Percentiles rank a stretch among this genome's conserved stretches.
Conservation (phyloP, 2,329 filamentous ascomycete genomes). For the Stagonosporopsis vannaccii region DNA sequence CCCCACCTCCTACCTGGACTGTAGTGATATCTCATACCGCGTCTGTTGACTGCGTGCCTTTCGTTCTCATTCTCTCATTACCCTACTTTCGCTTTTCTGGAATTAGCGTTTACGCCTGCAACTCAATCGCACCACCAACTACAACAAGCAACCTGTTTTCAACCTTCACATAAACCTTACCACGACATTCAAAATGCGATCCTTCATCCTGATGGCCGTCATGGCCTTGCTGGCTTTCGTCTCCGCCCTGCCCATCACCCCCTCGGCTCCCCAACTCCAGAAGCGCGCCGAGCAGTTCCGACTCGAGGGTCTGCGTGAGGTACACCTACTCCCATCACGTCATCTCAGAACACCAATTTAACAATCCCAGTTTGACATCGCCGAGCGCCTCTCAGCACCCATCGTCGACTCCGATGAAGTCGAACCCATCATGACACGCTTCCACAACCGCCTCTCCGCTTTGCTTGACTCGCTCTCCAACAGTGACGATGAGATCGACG, state of each 20-base stretch:
- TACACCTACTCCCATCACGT: slow-evolving; percentile 27
- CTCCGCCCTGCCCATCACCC: slow-evolving; percentile 45
- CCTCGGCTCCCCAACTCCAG: slow-evolving; percentile 43
- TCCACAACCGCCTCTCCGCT: slow-evolving; percentile 33
- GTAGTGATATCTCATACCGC: slow-evolving; percentile 18
- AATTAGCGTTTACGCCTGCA: slow-evolving; percentile 14
- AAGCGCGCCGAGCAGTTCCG: slow-evolving; percentile 44
- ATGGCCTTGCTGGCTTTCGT: slow-evolving; percentile 35
- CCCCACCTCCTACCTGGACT: slow-evolving; percentile 18
- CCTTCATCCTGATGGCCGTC: slow-evolving; percentile 33
- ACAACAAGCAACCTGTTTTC: neutral
- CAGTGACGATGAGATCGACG: slow-evolving; percentile 32
- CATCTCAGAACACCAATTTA: no score
- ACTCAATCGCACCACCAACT: neutral
- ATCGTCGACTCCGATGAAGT: slow-evolving; percentile 22
- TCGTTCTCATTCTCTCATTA: slow-evolving; percentile 24
- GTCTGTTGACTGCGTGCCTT: slow-evolving; percentile 23
- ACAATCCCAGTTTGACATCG: slow-evolving; percentile 42
- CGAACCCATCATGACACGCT: slow-evolving; percentile 27
- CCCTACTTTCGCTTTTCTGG: slow-evolving; percentile 18
- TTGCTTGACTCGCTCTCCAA: slow-evolving; percentile 25
- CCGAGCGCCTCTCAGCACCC: slow-evolving; percentile 37
- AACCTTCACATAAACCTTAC: neutral
- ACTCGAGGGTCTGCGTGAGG: slow-evolving; percentile 45
- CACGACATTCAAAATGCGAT: slow-evolving; percentile 32